Evolutionary conservation across 768 basidiomycete genomes (phyloP).

Genomic region (Scleroderma citrinum): DNA sequence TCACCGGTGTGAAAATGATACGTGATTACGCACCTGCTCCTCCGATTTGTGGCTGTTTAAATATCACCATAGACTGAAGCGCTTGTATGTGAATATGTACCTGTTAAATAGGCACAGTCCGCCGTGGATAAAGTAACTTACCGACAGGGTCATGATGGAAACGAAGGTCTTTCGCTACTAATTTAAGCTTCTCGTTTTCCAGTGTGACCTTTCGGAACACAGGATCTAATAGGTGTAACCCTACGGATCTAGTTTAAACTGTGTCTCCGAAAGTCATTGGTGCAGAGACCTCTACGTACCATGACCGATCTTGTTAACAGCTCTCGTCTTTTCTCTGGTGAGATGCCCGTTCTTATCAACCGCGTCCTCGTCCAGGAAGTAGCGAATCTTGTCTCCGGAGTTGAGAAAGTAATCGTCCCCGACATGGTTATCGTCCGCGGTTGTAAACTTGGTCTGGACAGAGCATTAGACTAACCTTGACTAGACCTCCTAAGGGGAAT

Average conservation of each 20-base stretch:
- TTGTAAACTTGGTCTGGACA: constrained; percentile 82
- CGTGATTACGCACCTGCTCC: constrained; percentile 62
- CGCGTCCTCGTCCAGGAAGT: constrained; percentile 90
- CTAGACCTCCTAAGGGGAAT: too few relatives aligned
- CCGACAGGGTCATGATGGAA: constrained; percentile 85
- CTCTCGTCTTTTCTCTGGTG: constrained; percentile 59
- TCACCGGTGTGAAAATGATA: neutral
- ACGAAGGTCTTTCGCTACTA: constrained; percentile 68
- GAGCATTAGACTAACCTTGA: neutral
- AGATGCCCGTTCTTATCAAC: constrained; percentile 66
- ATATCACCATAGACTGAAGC: constrained; percentile 92
- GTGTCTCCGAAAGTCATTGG: neutral
- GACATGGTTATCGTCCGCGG: constrained; percentile 64
- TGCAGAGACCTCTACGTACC: constrained; percentile 36
- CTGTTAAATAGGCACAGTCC: neutral
- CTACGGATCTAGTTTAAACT: constrained; percentile 59
- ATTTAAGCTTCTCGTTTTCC: constrained; percentile 64
- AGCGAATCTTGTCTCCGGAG: constrained; percentile 93
- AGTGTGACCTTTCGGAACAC: constrained; percentile 75
- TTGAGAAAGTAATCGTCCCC: constrained; percentile 92
- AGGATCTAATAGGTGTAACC: constrained; percentile 80
- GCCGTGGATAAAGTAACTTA: constrained; percentile 25
- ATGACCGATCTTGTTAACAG: constrained; percentile 95
- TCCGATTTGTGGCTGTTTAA: constrained; percentile 90
- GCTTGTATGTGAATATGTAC: constrained; percentile 35